These are phyloP conservation scores for Medicago ruthenica DNA, from an alignment of 306 rosid genomes.

Conservation along the genomic window DNA sequence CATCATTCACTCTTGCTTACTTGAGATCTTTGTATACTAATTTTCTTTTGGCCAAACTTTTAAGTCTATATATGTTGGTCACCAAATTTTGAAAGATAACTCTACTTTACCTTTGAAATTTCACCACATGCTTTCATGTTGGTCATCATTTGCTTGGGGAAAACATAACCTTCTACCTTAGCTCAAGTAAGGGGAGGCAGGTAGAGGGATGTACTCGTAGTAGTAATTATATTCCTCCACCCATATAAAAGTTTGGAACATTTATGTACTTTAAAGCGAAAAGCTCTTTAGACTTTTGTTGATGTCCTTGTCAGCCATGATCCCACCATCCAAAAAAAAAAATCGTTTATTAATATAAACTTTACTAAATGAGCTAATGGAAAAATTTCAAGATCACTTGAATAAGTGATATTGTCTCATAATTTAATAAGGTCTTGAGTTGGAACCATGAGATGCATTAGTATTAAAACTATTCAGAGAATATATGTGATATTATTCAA, in stretches of 20 bases:
- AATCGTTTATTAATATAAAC: constrained; percentile 1
- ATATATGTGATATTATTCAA: no score
- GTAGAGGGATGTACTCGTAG: not conserved
- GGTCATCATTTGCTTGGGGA: constrained; percentile 73
- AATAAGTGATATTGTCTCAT: no score
- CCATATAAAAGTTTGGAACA: constrained; percentile 76
- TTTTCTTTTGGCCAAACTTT: constrained; percentile 44
- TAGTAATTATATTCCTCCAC: constrained; percentile 61
- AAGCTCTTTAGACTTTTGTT: constrained; percentile 58
- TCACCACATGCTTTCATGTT: constrained; percentile 75
- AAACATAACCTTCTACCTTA: constrained; percentile 66
- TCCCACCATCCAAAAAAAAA: constrained; percentile 55
- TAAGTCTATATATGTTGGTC: constrained; percentile 40
- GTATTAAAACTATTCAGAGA: no score
- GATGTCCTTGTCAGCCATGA: constrained; percentile 92
- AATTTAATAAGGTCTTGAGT: not conserved
- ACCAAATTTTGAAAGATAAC: constrained; percentile 45
- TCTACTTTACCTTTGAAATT: constrained; percentile 60
- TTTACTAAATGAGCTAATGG: not conserved
- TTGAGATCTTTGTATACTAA: constrained; percentile 47
- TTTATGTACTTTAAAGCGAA: constrained; percentile 76
- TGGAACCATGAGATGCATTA: not conserved
- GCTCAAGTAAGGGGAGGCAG: constrained; percentile 35
- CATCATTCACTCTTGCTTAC: not conserved
- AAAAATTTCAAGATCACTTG: no score